Base-by-base conservation (phyloP, 2,329 filamentous ascomycete species). In the Sclerotiophoma versabilis region DNA sequence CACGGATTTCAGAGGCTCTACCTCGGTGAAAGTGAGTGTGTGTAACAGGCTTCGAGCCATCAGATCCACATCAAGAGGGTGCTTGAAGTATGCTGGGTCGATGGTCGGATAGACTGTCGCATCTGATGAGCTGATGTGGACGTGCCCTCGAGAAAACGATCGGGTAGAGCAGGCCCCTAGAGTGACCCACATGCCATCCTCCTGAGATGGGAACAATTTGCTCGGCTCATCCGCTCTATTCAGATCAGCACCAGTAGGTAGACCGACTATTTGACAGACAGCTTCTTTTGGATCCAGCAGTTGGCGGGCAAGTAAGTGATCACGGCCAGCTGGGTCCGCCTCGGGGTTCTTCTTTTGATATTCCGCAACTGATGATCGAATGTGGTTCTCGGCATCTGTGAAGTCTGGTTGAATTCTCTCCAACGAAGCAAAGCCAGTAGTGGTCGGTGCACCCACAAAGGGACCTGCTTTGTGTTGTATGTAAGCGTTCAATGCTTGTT, bases 41-140 rank as follows among this genome's bases (percentile, higher is more conserved):
- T 73, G 70, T 12, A 75, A 58, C 17, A 65, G 41, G 17, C 70
- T 64, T 8, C 75, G 71, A 0, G 75, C 74, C 4, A 75, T 66
- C 10, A 81, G 51, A 33, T 80, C 75, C 10, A 78, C 53, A 49
- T 81, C 80, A 4, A 79, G 62, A 0, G 80, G 77, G 51, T 81
- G 76, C 7, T 68, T 70, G 41, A 80, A 68, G 39, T 79, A 80
- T 9, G 70, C 71, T 0, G 76, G 74, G 59, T 82, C 77, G 47
- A 82, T 79, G 1, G 56, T 36, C 0, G 79, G 78, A 12, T 72
- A 59, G 1, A 57, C 66, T 0, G 60, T 61, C 0, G 74, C 68
- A 37, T 79, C 66, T 0, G 74, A 36, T 0, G 76, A 79, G 0
- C 58, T 58, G 33, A 81, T 75, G 51, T 81, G 79, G 0, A 77